These are phyloP conservation scores for Trichoderma oligosporum DNA, from an alignment of 2,329 filamentous ascomycete genomes.

Conservation along the genomic window DNA sequence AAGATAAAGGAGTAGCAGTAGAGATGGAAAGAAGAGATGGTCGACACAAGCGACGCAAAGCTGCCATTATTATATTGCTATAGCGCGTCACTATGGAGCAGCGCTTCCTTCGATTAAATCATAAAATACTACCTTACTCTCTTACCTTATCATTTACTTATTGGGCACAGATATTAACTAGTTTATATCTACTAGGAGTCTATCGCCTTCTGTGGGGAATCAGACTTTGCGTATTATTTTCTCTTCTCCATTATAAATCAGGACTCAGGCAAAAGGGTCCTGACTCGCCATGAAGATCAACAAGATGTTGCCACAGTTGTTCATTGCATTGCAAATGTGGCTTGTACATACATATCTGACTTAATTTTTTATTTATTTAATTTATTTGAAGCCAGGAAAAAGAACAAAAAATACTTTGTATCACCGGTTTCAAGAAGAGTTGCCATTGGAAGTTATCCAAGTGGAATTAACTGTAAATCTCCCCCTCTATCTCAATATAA, in stretches of 20 bases:
- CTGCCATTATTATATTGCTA: conserved; percentile 9
- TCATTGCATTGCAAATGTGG: no score
- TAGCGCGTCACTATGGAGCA: background rate
- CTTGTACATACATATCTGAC: no score
- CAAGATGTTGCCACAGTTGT: no score
- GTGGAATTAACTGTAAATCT: no score
- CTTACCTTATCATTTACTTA: background rate
- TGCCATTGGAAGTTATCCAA: no score
- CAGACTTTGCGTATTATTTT: conserved; percentile 4
- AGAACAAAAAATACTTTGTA: no score
- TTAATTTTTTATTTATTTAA: no score
- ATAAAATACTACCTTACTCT: no score
- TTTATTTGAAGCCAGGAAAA: no score
- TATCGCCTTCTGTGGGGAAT: conserved; percentile 16
- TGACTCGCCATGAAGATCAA: background rate
- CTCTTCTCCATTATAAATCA: conserved; percentile 11
- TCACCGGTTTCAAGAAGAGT: no score
- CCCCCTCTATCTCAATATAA: no score
- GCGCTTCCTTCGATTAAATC: background rate
- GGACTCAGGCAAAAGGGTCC: background rate
- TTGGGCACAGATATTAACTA: no score
- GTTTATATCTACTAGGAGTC: background rate
- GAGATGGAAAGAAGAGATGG: conserved; percentile 10
- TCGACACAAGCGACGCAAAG: conserved; percentile 1
- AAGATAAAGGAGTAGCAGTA: background rate